A percentile compares a stretch with the other conserved stretches of the same genome.
Conservation (phyloP, 768 basidiomycete species). For the Neoboletus brunneissimus region DNA sequence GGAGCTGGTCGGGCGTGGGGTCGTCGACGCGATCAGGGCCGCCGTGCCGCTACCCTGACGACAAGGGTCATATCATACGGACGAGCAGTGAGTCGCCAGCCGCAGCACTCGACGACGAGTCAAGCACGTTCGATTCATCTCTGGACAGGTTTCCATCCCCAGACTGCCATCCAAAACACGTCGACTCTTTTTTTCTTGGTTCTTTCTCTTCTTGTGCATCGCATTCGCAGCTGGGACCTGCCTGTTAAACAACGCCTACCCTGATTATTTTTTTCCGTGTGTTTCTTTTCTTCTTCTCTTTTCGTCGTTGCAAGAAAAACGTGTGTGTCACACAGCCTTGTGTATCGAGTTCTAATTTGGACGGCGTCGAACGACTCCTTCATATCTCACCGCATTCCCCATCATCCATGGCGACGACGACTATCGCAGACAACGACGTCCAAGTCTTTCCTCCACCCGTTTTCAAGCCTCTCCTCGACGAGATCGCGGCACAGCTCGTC, state of each 20-base stretch:
- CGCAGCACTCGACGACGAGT: neutral
- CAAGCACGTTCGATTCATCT: neutral
- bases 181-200: neutral
- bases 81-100: conserved; percentile 1
- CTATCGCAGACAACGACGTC: neutral
- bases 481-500: neutral
- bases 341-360: neutral
- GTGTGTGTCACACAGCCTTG: neutral
- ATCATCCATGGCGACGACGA: neutral
- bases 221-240: no score
- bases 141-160: neutral
- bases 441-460: neutral
- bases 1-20: conserved; percentile 8
- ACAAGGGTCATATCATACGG: neutral
- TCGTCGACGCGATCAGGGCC: conserved; percentile 12
- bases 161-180: no score
- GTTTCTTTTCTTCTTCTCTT: no score
- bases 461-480: neutral
- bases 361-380: neutral
- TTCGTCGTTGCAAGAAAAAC: neutral
- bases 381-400: neutral
- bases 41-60: conserved; percentile 11
- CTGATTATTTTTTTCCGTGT: no score
- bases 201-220: no score
- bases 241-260: no score